Evolutionary conservation across 164 flowering plant genomes (phyloP).

Genomic region (Annona cherimola): DNA sequence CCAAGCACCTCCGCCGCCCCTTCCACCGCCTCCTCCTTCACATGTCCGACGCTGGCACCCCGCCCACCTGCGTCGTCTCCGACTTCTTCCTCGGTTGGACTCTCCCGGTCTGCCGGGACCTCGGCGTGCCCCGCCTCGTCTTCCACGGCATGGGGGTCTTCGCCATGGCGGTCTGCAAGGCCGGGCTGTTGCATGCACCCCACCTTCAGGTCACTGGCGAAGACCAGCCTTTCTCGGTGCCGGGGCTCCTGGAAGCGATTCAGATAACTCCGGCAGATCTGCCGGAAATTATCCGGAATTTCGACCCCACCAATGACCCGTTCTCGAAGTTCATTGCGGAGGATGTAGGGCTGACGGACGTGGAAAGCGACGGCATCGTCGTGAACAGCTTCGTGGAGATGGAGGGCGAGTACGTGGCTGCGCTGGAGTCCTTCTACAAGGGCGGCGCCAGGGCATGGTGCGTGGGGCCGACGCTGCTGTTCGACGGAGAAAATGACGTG

Average conservation of each 20-base stretch:
- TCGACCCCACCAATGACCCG: neutral
- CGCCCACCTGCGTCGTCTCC: constrained; percentile 34
- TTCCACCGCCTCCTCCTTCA: constrained; percentile 14
- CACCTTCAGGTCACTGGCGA: neutral
- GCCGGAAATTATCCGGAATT: neutral
- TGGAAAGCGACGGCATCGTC: constrained; percentile 22
- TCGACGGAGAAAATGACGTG: neutral
- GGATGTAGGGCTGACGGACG: constrained; percentile 7
- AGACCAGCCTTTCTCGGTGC: constrained; percentile 5
- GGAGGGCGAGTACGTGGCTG: constrained; percentile 15
- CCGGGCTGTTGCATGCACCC: neutral
- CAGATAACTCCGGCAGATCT: constrained; percentile 13
- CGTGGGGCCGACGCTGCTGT: constrained; percentile 22
- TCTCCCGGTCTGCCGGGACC: constrained; percentile 10
- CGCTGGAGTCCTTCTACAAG: constrained; percentile 16
- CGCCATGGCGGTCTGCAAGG: constrained; percentile 21
- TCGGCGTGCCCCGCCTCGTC: constrained; percentile 29
- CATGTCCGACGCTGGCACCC: constrained; percentile 14
- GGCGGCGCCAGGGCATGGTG: constrained; percentile 26
- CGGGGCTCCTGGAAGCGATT: constrained; percentile 10
- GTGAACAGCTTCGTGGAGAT: constrained; percentile 32
- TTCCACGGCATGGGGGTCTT: constrained; percentile 40
- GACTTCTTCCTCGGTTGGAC: constrained; percentile 40
- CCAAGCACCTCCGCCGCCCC: constrained; percentile 19
- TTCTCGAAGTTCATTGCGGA: neutral